Percentiles rank a stretch among this genome's conserved stretches.
These are phyloP conservation scores for Platismatia glauca DNA, from an alignment of 495 filamentous ascomycete species.

Conservation along the genomic window DNA sequence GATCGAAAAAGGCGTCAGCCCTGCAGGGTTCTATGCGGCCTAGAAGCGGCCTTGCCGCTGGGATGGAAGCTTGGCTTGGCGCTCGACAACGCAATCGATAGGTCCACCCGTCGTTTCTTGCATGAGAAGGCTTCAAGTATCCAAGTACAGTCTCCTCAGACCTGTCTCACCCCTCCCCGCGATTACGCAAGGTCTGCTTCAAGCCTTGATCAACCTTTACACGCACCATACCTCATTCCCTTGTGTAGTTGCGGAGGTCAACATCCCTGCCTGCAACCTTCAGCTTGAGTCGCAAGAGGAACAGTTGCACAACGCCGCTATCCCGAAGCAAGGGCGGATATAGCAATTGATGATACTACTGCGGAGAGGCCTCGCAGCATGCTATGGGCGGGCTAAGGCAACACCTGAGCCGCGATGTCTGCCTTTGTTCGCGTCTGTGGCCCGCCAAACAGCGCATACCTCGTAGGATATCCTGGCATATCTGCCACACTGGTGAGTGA, in stretches of 20 bases:
- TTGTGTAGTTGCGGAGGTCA: background rate
- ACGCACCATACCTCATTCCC: conserved; percentile 1
- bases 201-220: too few relatives aligned
- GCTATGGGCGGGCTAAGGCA: conserved; percentile 23
- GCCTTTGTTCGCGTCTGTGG: conserved; percentile 96
- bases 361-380: conserved; percentile 15
- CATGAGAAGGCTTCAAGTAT: background rate
- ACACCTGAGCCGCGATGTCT: conserved; percentile 48
- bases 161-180: background rate
- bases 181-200: background rate
- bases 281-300: conserved; percentile 1
- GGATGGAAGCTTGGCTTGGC: conserved; percentile 2
- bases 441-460: conserved; percentile 90
- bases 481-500: conserved; percentile 85
- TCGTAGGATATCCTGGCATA: conserved; percentile 96
- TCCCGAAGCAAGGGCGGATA: background rate
- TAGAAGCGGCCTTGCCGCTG: conserved; percentile 9
- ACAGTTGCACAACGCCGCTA: background rate
- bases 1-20: background rate
- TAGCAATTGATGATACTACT: conserved; percentile 2
- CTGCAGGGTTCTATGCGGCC: conserved; percentile 12
- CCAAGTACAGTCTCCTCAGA: background rate
- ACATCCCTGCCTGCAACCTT: background rate
- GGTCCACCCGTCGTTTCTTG: conserved; percentile 2
- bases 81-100: conserved; percentile 8